A percentile compares a stretch with the other conserved stretches of the same genome.
Evolutionary conservation across 768 basidiomycete species (phyloP).

Genomic region (Panellus pusillus): DNA sequence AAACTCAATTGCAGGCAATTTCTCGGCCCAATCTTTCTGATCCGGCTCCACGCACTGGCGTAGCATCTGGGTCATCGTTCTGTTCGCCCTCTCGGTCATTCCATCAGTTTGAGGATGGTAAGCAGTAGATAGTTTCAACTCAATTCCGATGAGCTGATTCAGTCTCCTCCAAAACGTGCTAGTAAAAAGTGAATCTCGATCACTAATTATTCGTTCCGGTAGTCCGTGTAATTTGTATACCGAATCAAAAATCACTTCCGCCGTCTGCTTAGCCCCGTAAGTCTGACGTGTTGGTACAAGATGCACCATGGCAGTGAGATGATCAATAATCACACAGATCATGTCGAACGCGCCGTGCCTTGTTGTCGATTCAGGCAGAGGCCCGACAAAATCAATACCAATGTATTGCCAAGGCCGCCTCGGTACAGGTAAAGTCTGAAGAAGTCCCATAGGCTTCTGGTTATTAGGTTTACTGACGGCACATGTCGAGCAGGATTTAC

Average conservation of each 20-base stretch:
- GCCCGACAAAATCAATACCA: slow-evolving; percentile 36
- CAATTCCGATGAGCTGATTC: slow-evolving; percentile 20
- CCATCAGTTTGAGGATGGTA: slow-evolving; percentile 37
- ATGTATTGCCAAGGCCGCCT: slow-evolving; percentile 29
- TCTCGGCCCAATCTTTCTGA: slow-evolving; percentile 1
- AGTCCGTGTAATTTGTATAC: slow-evolving; percentile 28
- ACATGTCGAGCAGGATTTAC: slow-evolving; percentile 8
- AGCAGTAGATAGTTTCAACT: slow-evolving; percentile 27
- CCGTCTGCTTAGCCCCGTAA: slow-evolving; percentile 14
- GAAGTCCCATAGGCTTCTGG: slow-evolving; percentile 23
- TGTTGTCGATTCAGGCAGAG: slow-evolving; percentile 24
- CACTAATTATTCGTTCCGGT: slow-evolving; percentile 27
- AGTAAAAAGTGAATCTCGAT: slow-evolving; percentile 22
- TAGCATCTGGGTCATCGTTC: slow-evolving; percentile 20
- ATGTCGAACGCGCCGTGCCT: slow-evolving; percentile 12
- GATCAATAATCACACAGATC: slow-evolving; percentile 23
- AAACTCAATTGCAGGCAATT: slow-evolving; percentile 1
- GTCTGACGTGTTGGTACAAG: slow-evolving; percentile 14
- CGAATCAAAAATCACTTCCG: slow-evolving; percentile 19
- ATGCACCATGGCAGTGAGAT: slow-evolving; percentile 16
- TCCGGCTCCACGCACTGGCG: slow-evolving; percentile 6
- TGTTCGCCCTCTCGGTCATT: slow-evolving; percentile 19
- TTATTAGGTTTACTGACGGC: background rate
- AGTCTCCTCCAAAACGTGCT: slow-evolving; percentile 25
- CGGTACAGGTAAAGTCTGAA: slow-evolving; percentile 16